These are phyloP conservation scores for Nicotiana otophora DNA, from an alignment of 257 asterid species.

Conservation along the genomic window DNA sequence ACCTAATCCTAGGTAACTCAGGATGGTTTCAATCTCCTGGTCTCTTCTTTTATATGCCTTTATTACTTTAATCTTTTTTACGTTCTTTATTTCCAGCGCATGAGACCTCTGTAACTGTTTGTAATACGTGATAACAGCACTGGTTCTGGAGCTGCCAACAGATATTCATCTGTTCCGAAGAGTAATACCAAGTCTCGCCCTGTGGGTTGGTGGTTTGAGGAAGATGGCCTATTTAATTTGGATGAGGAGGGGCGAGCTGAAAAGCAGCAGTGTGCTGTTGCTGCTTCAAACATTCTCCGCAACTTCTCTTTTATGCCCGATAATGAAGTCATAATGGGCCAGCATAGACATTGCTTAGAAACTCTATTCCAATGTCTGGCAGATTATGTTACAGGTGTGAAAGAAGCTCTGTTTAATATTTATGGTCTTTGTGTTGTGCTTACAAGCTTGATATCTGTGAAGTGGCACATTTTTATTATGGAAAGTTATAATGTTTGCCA, in stretches of 20 bases:
- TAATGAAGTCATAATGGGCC: constrained; percentile 93
- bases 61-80: not conserved
- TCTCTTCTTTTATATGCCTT: not conserved
- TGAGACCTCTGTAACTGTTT: constrained; percentile 4
- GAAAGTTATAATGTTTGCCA: not conserved
- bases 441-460: not conserved
- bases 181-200: constrained; percentile 46
- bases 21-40: not conserved
- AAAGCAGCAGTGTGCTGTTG: constrained; percentile 89
- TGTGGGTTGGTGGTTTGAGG: constrained; percentile 94
- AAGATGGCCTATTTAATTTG: constrained; percentile 88
- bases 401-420: not conserved
- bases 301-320: constrained; percentile 98
- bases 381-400: constrained; percentile 80
- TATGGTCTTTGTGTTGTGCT: not conserved
- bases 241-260: constrained; percentile 92
- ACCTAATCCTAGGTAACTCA: constrained; percentile 49
- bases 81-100: not conserved
- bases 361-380: constrained; percentile 87
- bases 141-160: constrained; percentile 54
- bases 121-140: constrained; percentile 24
- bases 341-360: constrained; percentile 88
- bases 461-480: not conserved
- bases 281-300: constrained; percentile 86
- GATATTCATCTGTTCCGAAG: constrained; percentile 54